Conservation (phyloP, 768 basidiomycete species). For the Calvatia gigantea region DNA sequence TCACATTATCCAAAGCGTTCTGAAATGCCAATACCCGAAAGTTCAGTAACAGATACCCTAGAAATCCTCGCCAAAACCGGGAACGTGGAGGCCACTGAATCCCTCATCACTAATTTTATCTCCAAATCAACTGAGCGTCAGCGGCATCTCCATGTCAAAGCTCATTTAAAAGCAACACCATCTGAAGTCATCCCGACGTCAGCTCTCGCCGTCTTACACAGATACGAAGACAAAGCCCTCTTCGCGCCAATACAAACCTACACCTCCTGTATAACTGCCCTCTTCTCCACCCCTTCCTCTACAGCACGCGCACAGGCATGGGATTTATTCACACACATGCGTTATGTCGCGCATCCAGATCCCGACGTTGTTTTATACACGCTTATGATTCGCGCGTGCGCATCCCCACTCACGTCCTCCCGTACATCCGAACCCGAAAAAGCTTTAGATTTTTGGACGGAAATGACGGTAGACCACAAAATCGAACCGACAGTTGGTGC, state of each 20-base stretch:
- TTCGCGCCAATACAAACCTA: constrained; percentile 77
- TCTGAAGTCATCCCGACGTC: constrained; percentile 47
- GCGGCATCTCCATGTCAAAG: constrained; percentile 70
- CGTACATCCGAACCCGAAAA: constrained; percentile 78
- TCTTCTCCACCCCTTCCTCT: constrained; percentile 47
- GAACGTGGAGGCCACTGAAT: constrained; percentile 42
- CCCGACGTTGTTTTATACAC: constrained; percentile 75
- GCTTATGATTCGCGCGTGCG: constrained; percentile 87
- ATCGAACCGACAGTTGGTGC: constrained; percentile 62
- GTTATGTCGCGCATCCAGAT: constrained; percentile 85
- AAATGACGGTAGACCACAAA: constrained; percentile 77
- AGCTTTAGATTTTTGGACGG: constrained; percentile 89
- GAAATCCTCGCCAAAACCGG: constrained; percentile 44
- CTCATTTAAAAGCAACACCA: constrained; percentile 52
- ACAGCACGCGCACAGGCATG: constrained; percentile 75
- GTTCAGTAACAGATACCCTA: constrained; percentile 44
- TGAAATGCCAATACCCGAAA: constrained; percentile 37
- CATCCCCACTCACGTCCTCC: constrained; percentile 41
- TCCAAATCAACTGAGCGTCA: constrained; percentile 41
- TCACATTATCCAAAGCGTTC: constrained; percentile 31
- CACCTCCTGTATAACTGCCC: constrained; percentile 58
- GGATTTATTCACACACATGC: constrained; percentile 96
- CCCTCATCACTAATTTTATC: constrained; percentile 18
- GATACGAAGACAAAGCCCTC: constrained; percentile 60
- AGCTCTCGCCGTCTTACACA: constrained; percentile 67